Base-by-base conservation (phyloP, 176 grass and related monocot species). In the Carex parvula region DNA sequence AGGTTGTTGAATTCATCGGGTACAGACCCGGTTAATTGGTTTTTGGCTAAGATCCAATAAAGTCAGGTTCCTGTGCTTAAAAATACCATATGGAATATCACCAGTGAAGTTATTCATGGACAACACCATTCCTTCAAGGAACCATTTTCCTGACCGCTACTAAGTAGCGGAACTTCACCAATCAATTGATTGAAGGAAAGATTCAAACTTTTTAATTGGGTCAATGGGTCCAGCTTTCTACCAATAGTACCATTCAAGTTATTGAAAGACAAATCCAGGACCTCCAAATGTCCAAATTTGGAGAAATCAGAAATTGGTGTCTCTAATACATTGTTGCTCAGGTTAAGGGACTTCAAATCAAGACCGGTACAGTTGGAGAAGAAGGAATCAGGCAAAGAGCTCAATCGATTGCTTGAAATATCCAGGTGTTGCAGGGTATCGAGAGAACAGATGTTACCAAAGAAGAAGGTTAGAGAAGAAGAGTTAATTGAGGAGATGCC, bases 221-320 rank as follows among this genome's bases (percentile, higher is more conserved):
- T 54, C 22, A 90, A 81, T 11, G 39, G 33, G 26, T 9, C 26
- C 64, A 94, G 80, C 0, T 90, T 21, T 0, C 13, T 26, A 55
- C 8, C 82, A 44, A 44, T 11, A 48, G 9, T 11, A 48, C 73
- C 86, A 42, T 0, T 12, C 0, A 98, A 76, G 0, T 0, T 1
- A 72, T 98, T 98, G 14, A 9, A 84, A 12, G 89, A 92, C 79
- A 98, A 83, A 86, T 98, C 92, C 84, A 98, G 86, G 44, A 86
- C 48, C 70, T 87, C 58, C 20, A 98, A 48, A 22, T 69, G 12
- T 4, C 2, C 2, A 65, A 94, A 98, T 48, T 4, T 1, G 1
- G 74, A 82, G 5, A 94, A 81, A 86, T 87, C 6, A 32, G 46
- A 5, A 9, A 93, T 60, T 30, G 0, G 5, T 0, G 2, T 7